Conservation (phyloP, 176 grass and related monocot genomes). For the Tillandsia fasciculata region DNA sequence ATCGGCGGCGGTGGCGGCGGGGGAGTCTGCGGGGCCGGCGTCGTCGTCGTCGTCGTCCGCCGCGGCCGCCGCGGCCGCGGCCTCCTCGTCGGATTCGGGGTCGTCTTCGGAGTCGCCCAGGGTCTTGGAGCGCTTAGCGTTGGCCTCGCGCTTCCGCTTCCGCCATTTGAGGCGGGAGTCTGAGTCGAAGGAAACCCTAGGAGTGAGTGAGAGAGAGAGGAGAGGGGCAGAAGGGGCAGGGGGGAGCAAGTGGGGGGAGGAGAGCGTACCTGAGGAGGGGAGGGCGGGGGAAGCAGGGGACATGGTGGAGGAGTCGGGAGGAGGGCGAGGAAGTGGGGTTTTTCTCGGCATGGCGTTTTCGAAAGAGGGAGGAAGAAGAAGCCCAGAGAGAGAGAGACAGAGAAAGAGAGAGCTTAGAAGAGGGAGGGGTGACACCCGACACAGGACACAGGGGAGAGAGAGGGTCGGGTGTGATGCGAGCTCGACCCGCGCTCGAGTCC, state of each 20-base stretch:
- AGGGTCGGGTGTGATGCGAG: too few species aligned
- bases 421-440: too few species aligned
- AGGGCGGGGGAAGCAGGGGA: slow-evolving; percentile 54
- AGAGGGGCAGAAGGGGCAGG: slow-evolving; percentile 4
- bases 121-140: slow-evolving; percentile 28
- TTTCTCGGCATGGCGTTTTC: slow-evolving; percentile 2
- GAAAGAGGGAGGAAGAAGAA: not conserved
- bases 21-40: not conserved
- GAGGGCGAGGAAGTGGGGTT: slow-evolving; percentile 17
- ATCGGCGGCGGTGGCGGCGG: slow-evolving; percentile 24
- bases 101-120: slow-evolving; percentile 34
- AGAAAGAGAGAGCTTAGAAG: not conserved
- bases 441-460: too few species aligned
- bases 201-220: not conserved
- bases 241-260: not conserved
- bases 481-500: too few species aligned
- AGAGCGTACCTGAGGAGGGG: slow-evolving; percentile 57
- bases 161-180: slow-evolving; percentile 86
- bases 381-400: not conserved
- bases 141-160: slow-evolving; percentile 79
- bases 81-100: slow-evolving; percentile 12
- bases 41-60: slow-evolving; percentile 28
- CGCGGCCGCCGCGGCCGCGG: slow-evolving; percentile 16
- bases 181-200: slow-evolving; percentile 30
- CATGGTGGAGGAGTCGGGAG: slow-evolving; percentile 15